These are phyloP conservation scores for Quercus dentata DNA, from an alignment of 306 rosid species.

Conservation along the genomic window DNA sequence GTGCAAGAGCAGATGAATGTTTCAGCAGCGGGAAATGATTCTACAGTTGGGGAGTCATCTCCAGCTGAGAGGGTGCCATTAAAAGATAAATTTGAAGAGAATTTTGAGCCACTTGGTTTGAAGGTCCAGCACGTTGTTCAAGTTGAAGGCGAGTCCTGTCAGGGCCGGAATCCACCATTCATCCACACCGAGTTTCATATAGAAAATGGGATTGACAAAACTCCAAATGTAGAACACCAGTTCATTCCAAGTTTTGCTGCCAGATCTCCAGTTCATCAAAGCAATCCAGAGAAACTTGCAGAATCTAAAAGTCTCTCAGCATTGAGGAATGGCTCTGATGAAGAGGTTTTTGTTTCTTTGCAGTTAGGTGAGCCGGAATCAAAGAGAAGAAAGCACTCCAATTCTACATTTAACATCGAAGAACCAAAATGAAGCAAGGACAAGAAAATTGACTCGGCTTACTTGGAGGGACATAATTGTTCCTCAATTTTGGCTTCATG, in stretches of 20 bases:
- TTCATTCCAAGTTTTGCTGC: conserved; percentile 57
- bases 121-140: conserved; percentile 49
- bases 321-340: conserved; percentile 51
- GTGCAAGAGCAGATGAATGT: conserved; percentile 56
- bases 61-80: conserved; percentile 41
- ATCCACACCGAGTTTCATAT: conserved; percentile 40
- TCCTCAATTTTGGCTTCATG: conserved; percentile 20
- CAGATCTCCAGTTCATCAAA: conserved; percentile 46
- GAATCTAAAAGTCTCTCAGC: conserved; percentile 51
- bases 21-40: conserved; percentile 63
- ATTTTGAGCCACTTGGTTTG: conserved; percentile 51
- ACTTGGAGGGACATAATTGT: conserved; percentile 29
- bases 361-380: conserved; percentile 77
- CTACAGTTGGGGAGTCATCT: conserved; percentile 84
- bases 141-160: conserved; percentile 46
- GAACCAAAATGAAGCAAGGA: conserved; percentile 37
- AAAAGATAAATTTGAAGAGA: conserved; percentile 56
- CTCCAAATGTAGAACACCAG: conserved; percentile 65
- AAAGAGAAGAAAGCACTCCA: conserved; percentile 65
- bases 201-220: conserved; percentile 48
- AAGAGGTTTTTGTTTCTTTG: conserved; percentile 65
- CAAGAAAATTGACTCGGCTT: conserved; percentile 24
- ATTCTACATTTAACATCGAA: conserved; percentile 35
- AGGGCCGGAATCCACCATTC: conserved; percentile 33
- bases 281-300: conserved; percentile 39